phyloP scores from a whole-genome alignment of 1,139 yeast genomes.

The Zygosaccharomyces pseudobailii region DNA sequence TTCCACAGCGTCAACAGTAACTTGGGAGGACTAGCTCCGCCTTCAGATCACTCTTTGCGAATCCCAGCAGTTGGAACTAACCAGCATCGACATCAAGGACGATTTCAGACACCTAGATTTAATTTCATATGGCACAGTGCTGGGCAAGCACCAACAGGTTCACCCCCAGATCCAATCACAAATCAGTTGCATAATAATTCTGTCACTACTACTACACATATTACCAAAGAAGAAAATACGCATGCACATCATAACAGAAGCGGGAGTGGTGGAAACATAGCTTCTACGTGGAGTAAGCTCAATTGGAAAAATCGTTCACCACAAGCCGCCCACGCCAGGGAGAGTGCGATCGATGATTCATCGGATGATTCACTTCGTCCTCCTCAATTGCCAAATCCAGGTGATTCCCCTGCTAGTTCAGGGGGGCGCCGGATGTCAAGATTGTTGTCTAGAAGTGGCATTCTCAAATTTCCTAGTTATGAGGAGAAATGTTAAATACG shows the following conservation, averaged over 20 bases:
- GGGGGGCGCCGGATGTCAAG: conserved; percentile 27
- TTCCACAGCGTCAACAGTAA: conserved; percentile 6
- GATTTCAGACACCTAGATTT: conserved; percentile 17
- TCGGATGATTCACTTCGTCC: conserved; percentile 2
- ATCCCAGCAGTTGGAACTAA: conserved; percentile 1
- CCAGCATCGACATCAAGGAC: neutral
- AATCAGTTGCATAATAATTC: neutral
- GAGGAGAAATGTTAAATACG: conserved; percentile 12
- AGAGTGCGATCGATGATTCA: conserved; percentile 7
- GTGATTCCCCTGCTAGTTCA: conserved; percentile 10
- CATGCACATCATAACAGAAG: conserved; percentile 16
- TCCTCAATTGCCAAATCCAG: conserved; percentile 4
- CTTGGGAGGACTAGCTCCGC: neutral
- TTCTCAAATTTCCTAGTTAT: conserved; percentile 27
- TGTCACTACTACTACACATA: neutral
- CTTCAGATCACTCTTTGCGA: neutral
- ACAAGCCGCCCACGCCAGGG: conserved; percentile 12
- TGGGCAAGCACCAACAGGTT: conserved; percentile 7
- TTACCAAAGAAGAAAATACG: neutral
- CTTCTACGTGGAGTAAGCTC: conserved; percentile 20
- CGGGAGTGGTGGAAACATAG: conserved; percentile 20
- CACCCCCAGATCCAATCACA: conserved; percentile 4
- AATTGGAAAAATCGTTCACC: conserved; percentile 14
- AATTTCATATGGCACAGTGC: conserved; percentile 21
- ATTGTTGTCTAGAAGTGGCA: conserved; percentile 24